Evolutionary conservation across 371 early-diverging fungal genomes (phyloP), one percentile per base, ranked within the genome.

Genomic region (Mortierella sp.): DNA sequence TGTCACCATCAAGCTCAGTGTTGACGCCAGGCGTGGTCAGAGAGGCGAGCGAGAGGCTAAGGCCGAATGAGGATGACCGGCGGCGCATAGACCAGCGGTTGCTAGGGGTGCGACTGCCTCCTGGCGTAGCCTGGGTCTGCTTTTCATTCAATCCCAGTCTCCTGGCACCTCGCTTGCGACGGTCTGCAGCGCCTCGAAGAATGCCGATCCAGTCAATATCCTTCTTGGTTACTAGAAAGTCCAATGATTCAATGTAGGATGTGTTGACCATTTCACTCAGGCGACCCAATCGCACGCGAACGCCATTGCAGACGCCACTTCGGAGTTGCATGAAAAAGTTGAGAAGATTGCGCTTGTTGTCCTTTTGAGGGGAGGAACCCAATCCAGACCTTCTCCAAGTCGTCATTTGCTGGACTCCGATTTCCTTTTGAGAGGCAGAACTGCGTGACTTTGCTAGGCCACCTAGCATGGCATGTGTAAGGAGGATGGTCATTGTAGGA

Each of bases 271-370:
- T 85, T 70, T 96, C 95, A 13, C 81, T 65, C 21, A 96, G 70
- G 22, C 91, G 79, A 14, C 93, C 94, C 2, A 92, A 73, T 6
- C 94, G 90, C 4, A 89, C 82, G 28, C 92, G 87, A 0, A 89
- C 88, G 56, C 90, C 91, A 22, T 85, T 82, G 67, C 88, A 89
- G 29, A 83, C 81, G 19, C 96, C 95, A 10, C 83, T 85, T 14
- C 92, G 86, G 47, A 95, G 76, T 25, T 87, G 89, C 90, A 92
- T 94, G 78, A 95, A 90, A 61, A 93, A 93, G 78, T 92, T 92
- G 47, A 95, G 80, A 19, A 95, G 78, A 58, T 92, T 93, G 61
- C 91, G 86, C 54, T 83, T 83, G 52, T 72, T 81, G 45, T 76
- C 69, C 50, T 71, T 71, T 2, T 66, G 78, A 6, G 67, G 53